Conservation (phyloP, 1,284 basidiomycete species). For the Gastroboletus turbinatus region DNA sequence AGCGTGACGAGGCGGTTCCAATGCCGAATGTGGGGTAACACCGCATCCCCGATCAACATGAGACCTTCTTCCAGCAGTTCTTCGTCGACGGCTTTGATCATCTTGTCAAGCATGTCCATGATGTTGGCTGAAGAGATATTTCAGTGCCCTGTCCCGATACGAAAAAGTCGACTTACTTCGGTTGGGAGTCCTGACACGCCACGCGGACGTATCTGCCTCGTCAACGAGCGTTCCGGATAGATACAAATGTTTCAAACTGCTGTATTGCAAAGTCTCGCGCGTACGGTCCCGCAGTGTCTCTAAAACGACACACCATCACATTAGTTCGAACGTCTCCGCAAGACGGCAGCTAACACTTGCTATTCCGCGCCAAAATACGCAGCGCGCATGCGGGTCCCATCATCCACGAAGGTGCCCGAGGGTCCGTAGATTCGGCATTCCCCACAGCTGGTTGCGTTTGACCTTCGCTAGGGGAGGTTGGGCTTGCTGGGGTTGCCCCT, state of each 20-base stretch:
- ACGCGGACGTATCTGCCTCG: slow-evolving; percentile 14
- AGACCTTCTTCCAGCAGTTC: slow-evolving; percentile 23
- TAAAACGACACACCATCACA: background rate
- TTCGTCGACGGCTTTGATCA: slow-evolving; percentile 25
- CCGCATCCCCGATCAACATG: slow-evolving; percentile 16
- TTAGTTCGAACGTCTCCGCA: background rate
- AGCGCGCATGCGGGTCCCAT: slow-evolving; percentile 27
- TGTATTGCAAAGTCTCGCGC: slow-evolving; percentile 10
- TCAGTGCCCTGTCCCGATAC: background rate
- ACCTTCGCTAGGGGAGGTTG: background rate
- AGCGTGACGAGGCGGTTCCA: slow-evolving; percentile 13
- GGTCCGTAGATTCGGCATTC: background rate
- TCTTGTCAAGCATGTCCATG: slow-evolving; percentile 22
- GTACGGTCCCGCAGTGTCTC: slow-evolving; percentile 8
- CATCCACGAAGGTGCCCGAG: slow-evolving; percentile 20
- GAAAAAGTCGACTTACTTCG: slow-evolving; percentile 7
- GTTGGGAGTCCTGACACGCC: slow-evolving; percentile 22
- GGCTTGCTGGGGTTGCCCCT: background rate
- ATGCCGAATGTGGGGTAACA: slow-evolving; percentile 21
- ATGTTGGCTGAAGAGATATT: slow-evolving; percentile 17
- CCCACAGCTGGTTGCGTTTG: background rate
- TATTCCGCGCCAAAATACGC: slow-evolving; percentile 15
- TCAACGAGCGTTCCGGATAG: slow-evolving; percentile 19
- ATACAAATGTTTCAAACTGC: slow-evolving; percentile 20
- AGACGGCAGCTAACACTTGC: background rate